Evolutionary conservation across 2,329 filamentous ascomycete genomes (phyloP), one percentile per base, ranked within the genome.

Genomic region (Talaromyces sp.): DNA sequence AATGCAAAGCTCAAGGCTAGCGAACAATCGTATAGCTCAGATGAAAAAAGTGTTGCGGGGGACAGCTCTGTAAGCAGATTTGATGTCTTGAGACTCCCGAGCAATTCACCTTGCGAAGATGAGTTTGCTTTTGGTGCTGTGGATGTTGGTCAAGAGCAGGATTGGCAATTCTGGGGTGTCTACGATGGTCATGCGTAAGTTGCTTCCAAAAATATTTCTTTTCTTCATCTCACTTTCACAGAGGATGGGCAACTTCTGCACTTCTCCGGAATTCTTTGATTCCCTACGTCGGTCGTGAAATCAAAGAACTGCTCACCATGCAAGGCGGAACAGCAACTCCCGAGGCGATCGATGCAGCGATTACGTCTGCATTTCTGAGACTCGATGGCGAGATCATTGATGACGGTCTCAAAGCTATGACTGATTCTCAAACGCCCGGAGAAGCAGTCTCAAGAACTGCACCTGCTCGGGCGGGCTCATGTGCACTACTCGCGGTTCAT

Each of bases 401-500:
- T 12, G 54, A 56, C 12, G 54, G 32, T 26, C 32, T 56, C 3
- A 9, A 26, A 19, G 32, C 32, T 12, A 24, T 56, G 32, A 31
- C n/a, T 26, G 27, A 43, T n/a, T 35, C 54, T 19, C 31, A 46
- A 56, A 56, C 21, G 12, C 54, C 31, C 9, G 61, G 61, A 21
- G 65, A 67, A 9, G 70, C 67, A 51, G 50, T 67, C 0, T 65
- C 65, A 54, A 68, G 61, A 38, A 14, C 70, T 10, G 51, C 62
- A 4, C 69, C 69, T 24, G 68, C 67, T 17, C 75, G 78, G 57
- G 74, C 80, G 0, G 86, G 87, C 6, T 88, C 85, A 3, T 89
- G 86, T 64, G 87, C 87, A 10, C 74, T 89, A 0, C 75, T 90
- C 1, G 79, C 85, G 0, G 72, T 88, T 1, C 88, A 84, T 66